These are phyloP conservation scores for Hsuehochloa calcarea DNA, from an alignment of 176 grass and related monocot species.

Conservation along the genomic window DNA sequence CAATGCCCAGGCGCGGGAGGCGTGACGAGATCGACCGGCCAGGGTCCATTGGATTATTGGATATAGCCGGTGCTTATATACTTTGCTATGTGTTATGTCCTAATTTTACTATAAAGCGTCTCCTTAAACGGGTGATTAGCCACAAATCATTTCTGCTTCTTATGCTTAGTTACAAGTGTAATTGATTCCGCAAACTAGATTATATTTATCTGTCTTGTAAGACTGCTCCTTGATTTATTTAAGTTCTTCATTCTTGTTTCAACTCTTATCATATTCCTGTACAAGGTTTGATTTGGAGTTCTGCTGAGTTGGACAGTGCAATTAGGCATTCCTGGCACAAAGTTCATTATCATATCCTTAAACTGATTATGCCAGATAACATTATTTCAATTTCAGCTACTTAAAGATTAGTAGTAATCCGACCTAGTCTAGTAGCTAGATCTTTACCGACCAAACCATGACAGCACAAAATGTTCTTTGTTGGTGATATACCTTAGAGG, in stretches of 20 bases:
- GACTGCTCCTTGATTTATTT: background rate
- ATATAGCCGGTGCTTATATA: background rate
- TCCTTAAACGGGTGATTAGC: background rate
- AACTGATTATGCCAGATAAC: background rate
- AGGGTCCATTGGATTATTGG: background rate
- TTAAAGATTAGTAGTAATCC: background rate
- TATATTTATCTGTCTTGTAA: background rate
- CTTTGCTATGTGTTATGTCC: background rate
- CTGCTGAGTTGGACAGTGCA: background rate
- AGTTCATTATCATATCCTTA: background rate
- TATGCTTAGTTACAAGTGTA: background rate
- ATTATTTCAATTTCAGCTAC: background rate
- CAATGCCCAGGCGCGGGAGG: background rate
- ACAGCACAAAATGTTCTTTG: conserved; percentile 10
- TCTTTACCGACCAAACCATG: conserved; percentile 4
- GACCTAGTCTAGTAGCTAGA: background rate
- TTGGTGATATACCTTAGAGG: no score
- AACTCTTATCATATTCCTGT: background rate
- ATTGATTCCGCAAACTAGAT: background rate
- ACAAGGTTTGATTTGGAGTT: background rate
- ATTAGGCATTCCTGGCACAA: background rate
- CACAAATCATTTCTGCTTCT: background rate
- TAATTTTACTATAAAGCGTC: background rate
- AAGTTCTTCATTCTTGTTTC: background rate
- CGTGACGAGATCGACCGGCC: background rate